Conservation (phyloP, 2,329 filamentous ascomycete species). For the Stagonosporopsis cucurbitacearum region DNA sequence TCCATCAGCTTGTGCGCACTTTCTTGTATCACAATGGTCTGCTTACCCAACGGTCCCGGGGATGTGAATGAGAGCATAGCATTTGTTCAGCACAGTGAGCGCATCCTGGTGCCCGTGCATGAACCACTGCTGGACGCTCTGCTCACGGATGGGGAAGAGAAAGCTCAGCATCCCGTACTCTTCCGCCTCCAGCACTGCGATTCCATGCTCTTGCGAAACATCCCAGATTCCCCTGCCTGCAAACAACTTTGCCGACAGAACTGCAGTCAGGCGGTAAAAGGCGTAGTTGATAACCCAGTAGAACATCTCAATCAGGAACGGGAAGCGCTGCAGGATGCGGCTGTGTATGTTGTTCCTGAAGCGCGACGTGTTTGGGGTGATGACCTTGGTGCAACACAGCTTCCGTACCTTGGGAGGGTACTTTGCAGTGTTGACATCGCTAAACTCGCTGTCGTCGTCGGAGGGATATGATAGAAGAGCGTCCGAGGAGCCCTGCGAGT, state of each 20-base stretch:
- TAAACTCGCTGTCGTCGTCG: constrained; percentile 47
- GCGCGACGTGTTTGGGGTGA: constrained; percentile 66
- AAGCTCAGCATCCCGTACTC: constrained; percentile 58
- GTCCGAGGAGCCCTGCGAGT: constrained; percentile 49
- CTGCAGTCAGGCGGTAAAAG: constrained; percentile 67
- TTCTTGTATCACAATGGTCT: constrained; percentile 21
- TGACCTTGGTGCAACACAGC: constrained; percentile 59
- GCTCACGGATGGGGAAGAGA: constrained; percentile 61
- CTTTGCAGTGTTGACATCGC: constrained; percentile 47
- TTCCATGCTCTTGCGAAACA: constrained; percentile 62
- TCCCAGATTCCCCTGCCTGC: constrained; percentile 62
- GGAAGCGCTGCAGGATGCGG: constrained; percentile 69
- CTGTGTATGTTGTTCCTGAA: constrained; percentile 67
- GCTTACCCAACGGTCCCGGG: constrained; percentile 65
- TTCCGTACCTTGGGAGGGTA: constrained; percentile 58
- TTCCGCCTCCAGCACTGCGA: constrained; percentile 63
- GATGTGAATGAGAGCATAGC: constrained; percentile 66
- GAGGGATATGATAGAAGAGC: constrained; percentile 48
- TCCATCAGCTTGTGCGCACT: neutral
- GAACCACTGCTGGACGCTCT: constrained; percentile 64
- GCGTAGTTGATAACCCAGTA: constrained; percentile 73
- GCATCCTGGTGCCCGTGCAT: constrained; percentile 60
- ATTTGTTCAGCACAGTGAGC: constrained; percentile 64
- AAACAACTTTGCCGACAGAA: constrained; percentile 59
- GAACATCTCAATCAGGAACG: constrained; percentile 76